Evolutionary conservation across 441 rosid genomes (phyloP), one percentile per base, ranked within the genome.

Genomic region (Adansonia madagascariensis): DNA sequence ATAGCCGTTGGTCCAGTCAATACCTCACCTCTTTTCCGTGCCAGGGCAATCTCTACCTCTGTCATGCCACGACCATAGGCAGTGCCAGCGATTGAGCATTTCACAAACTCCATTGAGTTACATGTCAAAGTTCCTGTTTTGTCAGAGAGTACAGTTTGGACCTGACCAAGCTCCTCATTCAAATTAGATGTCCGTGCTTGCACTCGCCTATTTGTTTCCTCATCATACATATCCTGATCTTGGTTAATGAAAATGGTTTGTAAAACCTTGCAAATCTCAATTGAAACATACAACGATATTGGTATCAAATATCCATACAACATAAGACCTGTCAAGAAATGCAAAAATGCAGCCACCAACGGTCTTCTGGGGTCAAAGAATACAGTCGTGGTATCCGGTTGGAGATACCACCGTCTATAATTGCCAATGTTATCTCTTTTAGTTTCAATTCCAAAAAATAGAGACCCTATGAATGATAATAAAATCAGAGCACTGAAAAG

Each of bases 121-220:
- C 99, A 92, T 39, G 98, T 96, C 85, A 96, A 77, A 80, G 99
- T 96, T 55, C 98, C 97, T 3, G 99, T 96, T 83, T 96, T 96
- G 74, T 96, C 99, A 0, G 99, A 94, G 4, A 96, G 89, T 62
- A 96, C 80, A 0, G 91, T 89, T 64, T 86, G 89, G 10, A 94
- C 92, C 86, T 96, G 98, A 52, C 99, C 99, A 11, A 96, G 95
- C 78, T 96, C 99, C 86, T 96, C 99, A 27, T 94, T 94, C 75
- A 96, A 91, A 83, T 96, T 94, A 44, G 99, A 96, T 5, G 98
- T 96, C 6, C 97, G 89, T 15, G 98, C 99, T 71, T 66, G 92
- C 3, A 97, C 97, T 43, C 94, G 94, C 86, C 76, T 89, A 75
- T 92, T 89, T 15, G 88, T 84, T 83, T 89, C 98, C 80, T 87